Evolutionary conservation across 371 early-diverging fungal species (phyloP).

Genomic region (Mucor lusitanicus): DNA sequence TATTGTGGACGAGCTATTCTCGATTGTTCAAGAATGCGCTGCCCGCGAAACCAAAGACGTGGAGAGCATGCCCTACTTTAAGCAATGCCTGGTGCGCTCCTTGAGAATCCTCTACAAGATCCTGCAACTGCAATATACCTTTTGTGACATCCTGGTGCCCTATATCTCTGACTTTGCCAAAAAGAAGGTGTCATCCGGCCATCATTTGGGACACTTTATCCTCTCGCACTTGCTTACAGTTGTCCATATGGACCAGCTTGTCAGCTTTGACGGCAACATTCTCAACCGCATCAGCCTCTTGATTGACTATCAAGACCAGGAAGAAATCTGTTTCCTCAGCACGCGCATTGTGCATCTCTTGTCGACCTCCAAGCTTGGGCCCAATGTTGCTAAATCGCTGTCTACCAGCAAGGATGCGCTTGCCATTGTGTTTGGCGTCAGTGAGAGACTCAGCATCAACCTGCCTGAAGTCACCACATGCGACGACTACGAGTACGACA

Average conservation of each 20-base stretch:
- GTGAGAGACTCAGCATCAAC: constrained; percentile 71
- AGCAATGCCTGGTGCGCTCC: constrained; percentile 48
- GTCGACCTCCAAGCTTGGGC: constrained; percentile 52
- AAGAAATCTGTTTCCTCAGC: constrained; percentile 75
- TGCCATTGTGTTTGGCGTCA: constrained; percentile 76
- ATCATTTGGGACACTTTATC: constrained; percentile 24
- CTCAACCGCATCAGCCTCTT: constrained; percentile 74
- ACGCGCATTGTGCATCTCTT: constrained; percentile 74
- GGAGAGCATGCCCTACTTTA: constrained; percentile 21
- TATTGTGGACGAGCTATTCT: constrained; percentile 67
- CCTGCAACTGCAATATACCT: constrained; percentile 65
- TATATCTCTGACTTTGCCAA: constrained; percentile 39
- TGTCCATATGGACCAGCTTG: constrained; percentile 76
- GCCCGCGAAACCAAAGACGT: constrained; percentile 50
- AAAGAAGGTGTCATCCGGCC: constrained; percentile 27
- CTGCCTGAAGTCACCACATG: constrained; percentile 49
- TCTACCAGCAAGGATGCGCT: constrained; percentile 62
- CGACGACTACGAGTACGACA: constrained; percentile 49
- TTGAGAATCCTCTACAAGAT: constrained; percentile 71
- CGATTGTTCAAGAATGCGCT: constrained; percentile 63
- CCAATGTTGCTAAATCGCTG: constrained; percentile 73
- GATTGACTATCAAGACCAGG: constrained; percentile 61
- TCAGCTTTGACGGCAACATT: constrained; percentile 66
- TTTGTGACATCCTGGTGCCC: constrained; percentile 73
- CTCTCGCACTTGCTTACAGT: constrained; percentile 51